These are phyloP conservation scores for Vinca minor DNA, from an alignment of 257 asterid species.

Conservation along the genomic window DNA sequence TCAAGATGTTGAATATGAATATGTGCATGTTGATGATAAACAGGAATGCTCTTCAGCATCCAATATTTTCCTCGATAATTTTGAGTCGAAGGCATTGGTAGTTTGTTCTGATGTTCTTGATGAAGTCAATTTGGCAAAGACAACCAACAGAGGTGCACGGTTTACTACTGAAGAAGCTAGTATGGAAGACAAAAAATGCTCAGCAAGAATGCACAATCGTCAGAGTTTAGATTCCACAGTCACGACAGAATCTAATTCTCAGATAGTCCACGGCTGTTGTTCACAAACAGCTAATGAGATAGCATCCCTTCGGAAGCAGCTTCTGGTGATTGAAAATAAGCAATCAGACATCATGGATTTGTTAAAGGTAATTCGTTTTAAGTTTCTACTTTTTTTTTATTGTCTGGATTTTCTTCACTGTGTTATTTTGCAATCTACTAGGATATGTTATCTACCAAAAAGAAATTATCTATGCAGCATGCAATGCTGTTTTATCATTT, in stretches of 20 bases:
- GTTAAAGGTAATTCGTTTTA: conserved; percentile 52
- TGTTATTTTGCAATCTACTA: background rate
- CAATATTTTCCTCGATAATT: conserved; percentile 47
- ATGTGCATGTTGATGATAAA: conserved; percentile 61
- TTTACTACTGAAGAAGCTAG: conserved; percentile 55
- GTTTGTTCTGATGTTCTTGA: conserved; percentile 37
- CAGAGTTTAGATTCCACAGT: conserved; percentile 79
- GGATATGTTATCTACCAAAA: background rate
- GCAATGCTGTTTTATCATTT: background rate
- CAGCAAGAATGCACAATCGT: conserved; percentile 46
- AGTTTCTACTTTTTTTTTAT: conserved; percentile 1
- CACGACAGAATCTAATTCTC: conserved; percentile 64
- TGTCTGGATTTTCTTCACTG: background rate
- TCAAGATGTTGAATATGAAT: conserved; percentile 48
- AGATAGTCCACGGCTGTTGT: conserved; percentile 38
- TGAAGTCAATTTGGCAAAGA: conserved; percentile 49
- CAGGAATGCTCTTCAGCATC: conserved; percentile 64
- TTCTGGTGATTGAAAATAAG: conserved; percentile 70
- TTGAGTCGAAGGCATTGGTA: conserved; percentile 36
- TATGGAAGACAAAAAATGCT: conserved; percentile 58
- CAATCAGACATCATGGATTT: conserved; percentile 70
- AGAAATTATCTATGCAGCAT: background rate
- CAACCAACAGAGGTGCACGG: conserved; percentile 49
- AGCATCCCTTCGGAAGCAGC: conserved; percentile 57
- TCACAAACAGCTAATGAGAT: conserved; percentile 64